These are phyloP conservation scores for Corynespora cassiicola DNA, from an alignment of 2,329 filamentous ascomycete species.

Conservation along the genomic window DNA sequence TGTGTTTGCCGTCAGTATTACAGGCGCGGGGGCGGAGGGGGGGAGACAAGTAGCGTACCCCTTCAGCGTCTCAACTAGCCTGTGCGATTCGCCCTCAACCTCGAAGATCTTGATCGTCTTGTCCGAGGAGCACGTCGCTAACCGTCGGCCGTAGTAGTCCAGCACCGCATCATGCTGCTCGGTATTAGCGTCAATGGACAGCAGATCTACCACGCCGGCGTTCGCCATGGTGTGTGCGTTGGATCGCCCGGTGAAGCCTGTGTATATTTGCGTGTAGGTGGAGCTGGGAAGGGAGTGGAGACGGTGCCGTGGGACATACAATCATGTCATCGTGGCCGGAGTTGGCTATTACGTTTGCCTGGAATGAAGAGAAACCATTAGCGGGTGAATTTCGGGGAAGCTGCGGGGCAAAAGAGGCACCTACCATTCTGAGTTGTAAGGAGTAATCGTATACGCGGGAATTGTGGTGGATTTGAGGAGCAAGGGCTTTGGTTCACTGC, in stretches of 20 bases:
- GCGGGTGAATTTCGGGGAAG: conserved; percentile 33
- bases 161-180: conserved; percentile 93
- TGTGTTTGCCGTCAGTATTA: conserved; percentile 47
- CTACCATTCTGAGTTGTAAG: conserved; percentile 32
- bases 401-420: conserved; percentile 11
- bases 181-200: conserved; percentile 41
- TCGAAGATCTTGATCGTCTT: conserved; percentile 99
- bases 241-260: no score
- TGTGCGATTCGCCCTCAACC: conserved; percentile 90
- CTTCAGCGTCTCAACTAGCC: conserved; percentile 90
- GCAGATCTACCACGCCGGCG: conserved; percentile 21
- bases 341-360: conserved; percentile 83
- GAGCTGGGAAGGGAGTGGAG: background rate
- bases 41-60: conserved; percentile 74
- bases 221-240: conserved; percentile 2
- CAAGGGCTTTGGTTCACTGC: conserved; percentile 14
- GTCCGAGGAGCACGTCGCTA: conserved; percentile 97
- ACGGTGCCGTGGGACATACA: conserved; percentile 66
- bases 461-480: conserved; percentile 6
- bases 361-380: conserved; percentile 34
- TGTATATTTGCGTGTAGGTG: conserved; percentile 1
- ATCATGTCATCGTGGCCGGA: conserved; percentile 99
- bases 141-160: conserved; percentile 95
- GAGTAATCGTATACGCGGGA: background rate
- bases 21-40: background rate